Base-by-base conservation (phyloP, 345 rosid species). In the Erucastrum elatum region DNA sequence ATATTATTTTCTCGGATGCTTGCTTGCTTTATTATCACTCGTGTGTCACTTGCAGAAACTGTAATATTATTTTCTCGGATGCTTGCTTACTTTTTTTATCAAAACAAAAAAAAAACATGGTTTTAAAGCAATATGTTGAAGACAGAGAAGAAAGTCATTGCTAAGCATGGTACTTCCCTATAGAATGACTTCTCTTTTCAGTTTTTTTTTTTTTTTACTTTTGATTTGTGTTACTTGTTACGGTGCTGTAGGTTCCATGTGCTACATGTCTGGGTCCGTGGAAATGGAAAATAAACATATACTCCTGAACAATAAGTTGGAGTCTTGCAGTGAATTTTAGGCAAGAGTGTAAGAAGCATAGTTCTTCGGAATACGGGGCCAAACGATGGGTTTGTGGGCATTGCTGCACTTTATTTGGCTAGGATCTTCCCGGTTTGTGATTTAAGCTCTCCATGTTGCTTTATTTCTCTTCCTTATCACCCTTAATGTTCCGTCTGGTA, bases 251-350 rank as follows among this genome's bases (percentile, higher is more conserved):
- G 99, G 96, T 77, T 88, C 97, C 61, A 90, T 95, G 94, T 95
- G 98, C 88, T 93, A 93, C 84, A 89, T 89, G 96, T 95, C 99
- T 78, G 98, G 98, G 30, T 88, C 94, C 2, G 61, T 89, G 44
- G 97, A 93, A 84, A 90, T 89, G 97, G 98, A 93, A 83, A 93
- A 95, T 74, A 21, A 21, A 83, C 90, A 3, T 93, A 84, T 63
- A 75, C 90, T 27, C 97, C 96, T 78, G 98, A 93, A 85, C 91
- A 91, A 71, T 96, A 95, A 89, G 91, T 81, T 21, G 98, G 97
- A 55, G 82, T 91, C 81, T 87, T 96, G 94, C 99, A 93, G 78
- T 95, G 99, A 98, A 84, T 93, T 82, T 95, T 95, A 80, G 98
- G 99, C 30, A 95, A 90, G 88, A 89, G 86, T 39, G 71, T 91